A percentile compares a stretch with the other conserved stretches of the same genome.
phyloP scores from a whole-genome alignment of 1,139 yeast genomes.

The Lodderomyces pseudojiufengensis region DNA sequence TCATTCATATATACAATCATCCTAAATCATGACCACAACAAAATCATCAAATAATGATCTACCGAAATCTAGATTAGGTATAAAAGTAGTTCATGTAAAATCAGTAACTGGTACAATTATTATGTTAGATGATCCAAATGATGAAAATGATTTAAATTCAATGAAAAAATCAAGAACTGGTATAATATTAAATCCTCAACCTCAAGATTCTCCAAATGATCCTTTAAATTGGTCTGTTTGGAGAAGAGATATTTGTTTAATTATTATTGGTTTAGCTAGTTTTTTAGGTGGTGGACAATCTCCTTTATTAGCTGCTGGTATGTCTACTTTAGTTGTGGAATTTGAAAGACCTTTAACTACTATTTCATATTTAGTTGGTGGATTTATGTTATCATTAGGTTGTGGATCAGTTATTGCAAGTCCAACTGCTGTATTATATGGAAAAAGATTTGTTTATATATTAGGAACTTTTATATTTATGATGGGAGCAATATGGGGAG shows the following conservation, averaged over 20 bases:
- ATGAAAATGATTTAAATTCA: slow-evolving; percentile 11
- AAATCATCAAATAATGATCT: too few relatives aligned
- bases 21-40: too few relatives aligned
- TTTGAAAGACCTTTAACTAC: slow-evolving; percentile 41
- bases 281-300: slow-evolving; percentile 64
- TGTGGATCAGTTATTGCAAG: slow-evolving; percentile 56
- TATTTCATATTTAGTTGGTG: slow-evolving; percentile 56
- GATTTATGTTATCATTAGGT: slow-evolving; percentile 57
- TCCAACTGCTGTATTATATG: slow-evolving; percentile 57
- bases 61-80: slow-evolving; percentile 24
- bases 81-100: slow-evolving; percentile 36
- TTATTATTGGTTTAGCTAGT: slow-evolving; percentile 55
- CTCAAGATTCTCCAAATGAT: slow-evolving; percentile 71
- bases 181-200: slow-evolving; percentile 67
- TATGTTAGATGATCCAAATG: slow-evolving; percentile 30
- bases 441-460: slow-evolving; percentile 56
- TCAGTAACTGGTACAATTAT: slow-evolving; percentile 48
- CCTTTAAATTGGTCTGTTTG: slow-evolving; percentile 72
- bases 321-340: slow-evolving; percentile 38
- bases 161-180: slow-evolving; percentile 49
- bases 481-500: slow-evolving; percentile 56
- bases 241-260: slow-evolving; percentile 52
- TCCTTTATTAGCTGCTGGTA: slow-evolving; percentile 59
- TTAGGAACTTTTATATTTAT: slow-evolving; percentile 47
- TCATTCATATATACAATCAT: too few relatives aligned